These are phyloP conservation scores for Tillandsia fasciculata DNA, from an alignment of 176 grass and related monocot species.

Conservation along the genomic window DNA sequence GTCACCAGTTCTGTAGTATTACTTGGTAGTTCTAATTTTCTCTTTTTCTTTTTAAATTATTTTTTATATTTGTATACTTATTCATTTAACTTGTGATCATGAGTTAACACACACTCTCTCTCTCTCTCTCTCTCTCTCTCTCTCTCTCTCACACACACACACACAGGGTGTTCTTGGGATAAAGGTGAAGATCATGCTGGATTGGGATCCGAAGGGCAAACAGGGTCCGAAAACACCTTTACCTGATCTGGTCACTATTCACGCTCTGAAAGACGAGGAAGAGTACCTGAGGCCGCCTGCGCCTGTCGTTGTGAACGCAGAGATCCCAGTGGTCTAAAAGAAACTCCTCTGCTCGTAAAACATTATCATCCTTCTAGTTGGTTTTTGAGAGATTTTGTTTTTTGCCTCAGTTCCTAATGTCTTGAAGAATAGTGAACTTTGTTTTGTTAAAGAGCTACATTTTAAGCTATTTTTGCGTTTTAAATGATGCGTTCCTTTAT, in stretches of 20 bases:
- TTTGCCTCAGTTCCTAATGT: neutral
- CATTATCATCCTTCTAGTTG: neutral
- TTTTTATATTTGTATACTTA: neutral
- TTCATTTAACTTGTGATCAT: neutral
- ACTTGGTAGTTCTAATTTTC: too few species aligned
- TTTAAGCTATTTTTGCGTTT: neutral
- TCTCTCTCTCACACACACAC: neutral
- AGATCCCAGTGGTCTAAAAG: neutral
- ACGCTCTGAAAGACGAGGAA: slow-evolving; percentile 2
- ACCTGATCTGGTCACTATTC: slow-evolving; percentile 11
- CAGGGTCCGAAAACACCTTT: slow-evolving; percentile 7
- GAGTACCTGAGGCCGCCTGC: neutral
- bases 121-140: neutral
- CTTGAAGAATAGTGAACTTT: neutral
- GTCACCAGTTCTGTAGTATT: too few species aligned
- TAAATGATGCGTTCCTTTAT: neutral
- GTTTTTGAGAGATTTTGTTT: neutral
- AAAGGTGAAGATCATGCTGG: slow-evolving; percentile 10
- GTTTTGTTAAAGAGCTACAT: neutral
- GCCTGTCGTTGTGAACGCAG: neutral
- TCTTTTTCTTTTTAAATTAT: too few species aligned
- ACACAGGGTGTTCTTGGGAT: slow-evolving; percentile 16
- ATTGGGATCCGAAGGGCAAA: slow-evolving; percentile 12
- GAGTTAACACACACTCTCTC: neutral
- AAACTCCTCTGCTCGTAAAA: neutral